Base-by-base conservation (phyloP, 1,284 basidiomycete genomes). In the Malassezia japonica region DNA sequence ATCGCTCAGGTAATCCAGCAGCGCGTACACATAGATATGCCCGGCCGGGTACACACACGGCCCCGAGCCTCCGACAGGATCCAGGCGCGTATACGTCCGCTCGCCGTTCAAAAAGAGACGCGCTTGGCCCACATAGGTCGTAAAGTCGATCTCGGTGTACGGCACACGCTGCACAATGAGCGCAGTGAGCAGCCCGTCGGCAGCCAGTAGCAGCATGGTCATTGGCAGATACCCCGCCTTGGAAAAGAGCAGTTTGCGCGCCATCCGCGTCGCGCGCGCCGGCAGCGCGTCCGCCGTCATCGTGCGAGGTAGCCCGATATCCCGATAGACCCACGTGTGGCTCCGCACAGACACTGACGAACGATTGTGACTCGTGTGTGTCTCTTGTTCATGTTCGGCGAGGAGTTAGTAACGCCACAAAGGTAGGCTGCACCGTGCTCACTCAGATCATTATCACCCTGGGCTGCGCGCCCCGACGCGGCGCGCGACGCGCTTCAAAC, bases 41-140 rank as follows among this genome's bases (percentile, higher is more conserved):
- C 88, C 84, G 15, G 91, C 94, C 1, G 94, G 94, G 74, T 99
- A 99, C 34, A 96, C 91, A 13, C 94, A 78, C 6, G 87, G 88
- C 6, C 94, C 94, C 3, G 89, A 95, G 7, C 89, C 90, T 0
- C 92, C 92, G 52, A 80, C 78, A 0, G 64, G 64, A 20, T 66
- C 56, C 53, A 99, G 84, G 50, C 79, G 76, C n/a, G 81, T 77
- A 71, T 98, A 99, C 72, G 91, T 81, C 24, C 84, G 78, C 74
- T 94, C 84, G 32, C 92, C 92, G 38, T 81, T 79, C 38, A 85
- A 67, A 74, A 86, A 91, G 41, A 86, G 73, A 46, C 83, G 79
- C 1, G 86, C 80, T 57, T 98, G 94, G 53, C 84, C 78, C 80
- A 91, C 84, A 67, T 94, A 94, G 0, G 90, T 92, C 69, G 82